Evolutionary conservation across 305 asterid genomes (phyloP), one percentile per base, ranked within the genome.

Genomic region (Fraxinus baroniana): DNA sequence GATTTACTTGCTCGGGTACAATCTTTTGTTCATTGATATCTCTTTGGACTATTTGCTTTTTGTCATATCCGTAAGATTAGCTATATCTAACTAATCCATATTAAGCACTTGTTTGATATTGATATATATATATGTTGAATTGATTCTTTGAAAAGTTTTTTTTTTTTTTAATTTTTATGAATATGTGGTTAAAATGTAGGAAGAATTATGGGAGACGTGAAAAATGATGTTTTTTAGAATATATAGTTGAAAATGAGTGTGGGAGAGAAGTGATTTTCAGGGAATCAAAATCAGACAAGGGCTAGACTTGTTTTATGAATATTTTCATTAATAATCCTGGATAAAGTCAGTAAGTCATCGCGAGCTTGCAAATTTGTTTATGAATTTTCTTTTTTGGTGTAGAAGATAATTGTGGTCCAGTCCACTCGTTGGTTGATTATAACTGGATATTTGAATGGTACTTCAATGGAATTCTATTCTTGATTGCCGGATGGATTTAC

Each of bases 1-100:
- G 84, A 95, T 95, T 87, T 95, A 95, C 91, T 91, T 93, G 92
- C 90, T 89, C 70, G 99, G 99, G 99, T 95, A 89, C 44, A 84
- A 71, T 36, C 66, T 68, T 74, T 9, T 49, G 26, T 79, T 74
- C 81, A 22, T 57, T 57, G 24, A 28, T 77, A 33, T 64, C 74
- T 77, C 46, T 68, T 78, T 76, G 77, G 60, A 33, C 77, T 72
- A 30, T 71, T 33, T 28, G 39, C 74, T 1, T 68, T 68, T 13
- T 28, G 37, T 68, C 74, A 28, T 28, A 68, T 68, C 22, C 13
- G 10, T 68, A 13, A 28, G 74, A 68, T 39, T 12, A 30, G 9
- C 74, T 13, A 28, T 30, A 30, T 68, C 74, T 68, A 68, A 12
- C 36, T 26, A 26, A 26, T 66, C 74, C 73, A 24, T 24, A 22